Percentiles rank a stretch among this genome's conserved stretches.
These are phyloP conservation scores for Byssothecium circinans DNA, from an alignment of 2,329 filamentous ascomycete species.

Conservation along the genomic window DNA sequence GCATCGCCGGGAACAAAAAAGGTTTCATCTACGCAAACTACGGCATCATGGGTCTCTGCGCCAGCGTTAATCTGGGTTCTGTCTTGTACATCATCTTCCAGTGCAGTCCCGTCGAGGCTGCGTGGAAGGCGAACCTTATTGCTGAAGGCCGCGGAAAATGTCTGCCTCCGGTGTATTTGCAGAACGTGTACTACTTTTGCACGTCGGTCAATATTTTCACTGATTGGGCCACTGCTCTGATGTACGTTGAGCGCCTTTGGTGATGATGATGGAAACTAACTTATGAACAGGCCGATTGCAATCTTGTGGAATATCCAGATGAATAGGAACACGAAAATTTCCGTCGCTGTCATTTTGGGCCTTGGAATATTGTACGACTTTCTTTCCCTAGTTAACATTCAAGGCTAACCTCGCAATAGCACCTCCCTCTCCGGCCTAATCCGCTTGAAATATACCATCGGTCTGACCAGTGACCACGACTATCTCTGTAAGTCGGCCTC, in stretches of 20 bases:
- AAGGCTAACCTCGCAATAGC: constrained; percentile 1
- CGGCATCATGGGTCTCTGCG: constrained; percentile 32
- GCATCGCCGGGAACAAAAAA: constrained; percentile 34
- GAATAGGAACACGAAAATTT: constrained; percentile 29
- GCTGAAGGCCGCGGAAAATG: constrained; percentile 31
- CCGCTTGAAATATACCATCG: constrained; percentile 40
- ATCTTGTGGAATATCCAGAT: constrained; percentile 30
- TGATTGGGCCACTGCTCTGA: constrained; percentile 41
- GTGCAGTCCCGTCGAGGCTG: constrained; percentile 32
- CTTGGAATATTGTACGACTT: constrained; percentile 25
- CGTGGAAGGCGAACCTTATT: constrained; percentile 33
- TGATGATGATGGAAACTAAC: background rate
- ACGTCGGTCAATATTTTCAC: constrained; percentile 42
- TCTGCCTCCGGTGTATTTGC: constrained; percentile 23
- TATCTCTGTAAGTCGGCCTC: constrained; percentile 24
- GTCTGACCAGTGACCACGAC: constrained; percentile 34
- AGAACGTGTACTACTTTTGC: constrained; percentile 40
- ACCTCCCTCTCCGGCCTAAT: constrained; percentile 38
- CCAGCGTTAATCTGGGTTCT: constrained; percentile 33
- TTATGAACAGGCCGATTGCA: constrained; percentile 20
- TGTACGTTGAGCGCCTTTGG: constrained; percentile 16
- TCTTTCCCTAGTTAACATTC: no score
- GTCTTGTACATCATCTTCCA: constrained; percentile 44
- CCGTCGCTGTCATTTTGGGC: constrained; percentile 21
- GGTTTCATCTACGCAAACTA: constrained; percentile 32